phyloP scores from a whole-genome alignment of 306 rosid genomes.

The Oxytropis ochrocephala region DNA sequence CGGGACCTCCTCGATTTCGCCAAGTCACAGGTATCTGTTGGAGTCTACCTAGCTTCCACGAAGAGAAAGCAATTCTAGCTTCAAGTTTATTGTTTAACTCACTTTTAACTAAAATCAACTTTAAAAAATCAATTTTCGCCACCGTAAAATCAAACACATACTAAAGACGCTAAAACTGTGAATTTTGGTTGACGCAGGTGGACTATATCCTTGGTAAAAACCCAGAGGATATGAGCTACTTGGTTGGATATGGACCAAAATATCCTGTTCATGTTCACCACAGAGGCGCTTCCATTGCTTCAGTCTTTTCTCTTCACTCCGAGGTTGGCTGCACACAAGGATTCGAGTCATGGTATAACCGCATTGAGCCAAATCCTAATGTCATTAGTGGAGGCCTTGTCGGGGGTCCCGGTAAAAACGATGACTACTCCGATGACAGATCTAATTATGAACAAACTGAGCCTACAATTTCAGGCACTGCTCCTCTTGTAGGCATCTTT shows the following conservation, averaged over 20 bases:
- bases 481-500: conserved; percentile 75
- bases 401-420: conserved; percentile 76
- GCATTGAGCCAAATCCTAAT: conserved; percentile 57
- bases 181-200: conserved; percentile 27
- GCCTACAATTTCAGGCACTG: conserved; percentile 68
- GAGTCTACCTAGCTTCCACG: not conserved
- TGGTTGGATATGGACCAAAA: conserved; percentile 67
- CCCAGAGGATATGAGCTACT: conserved; percentile 63
- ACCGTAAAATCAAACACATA: too few species aligned
- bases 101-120: too few species aligned
- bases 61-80: too few species aligned
- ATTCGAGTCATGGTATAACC: conserved; percentile 62
- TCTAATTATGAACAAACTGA: conserved; percentile 83
- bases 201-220: conserved; percentile 85
- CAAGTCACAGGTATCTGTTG: conserved; percentile 37
- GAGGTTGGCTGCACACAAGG: conserved; percentile 68
- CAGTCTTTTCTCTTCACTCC: conserved; percentile 30
- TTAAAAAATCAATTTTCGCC: too few species aligned
- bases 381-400: conserved; percentile 65
- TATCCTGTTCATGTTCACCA: conserved; percentile 76
- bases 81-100: too few species aligned
- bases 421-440: conserved; percentile 56
- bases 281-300: conserved; percentile 75
- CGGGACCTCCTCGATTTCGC: conserved; percentile 63
- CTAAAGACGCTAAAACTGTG: not conserved